Base-by-base conservation (phyloP, 805 yeast genomes). In the Nakazawaea ishiwadae region DNA sequence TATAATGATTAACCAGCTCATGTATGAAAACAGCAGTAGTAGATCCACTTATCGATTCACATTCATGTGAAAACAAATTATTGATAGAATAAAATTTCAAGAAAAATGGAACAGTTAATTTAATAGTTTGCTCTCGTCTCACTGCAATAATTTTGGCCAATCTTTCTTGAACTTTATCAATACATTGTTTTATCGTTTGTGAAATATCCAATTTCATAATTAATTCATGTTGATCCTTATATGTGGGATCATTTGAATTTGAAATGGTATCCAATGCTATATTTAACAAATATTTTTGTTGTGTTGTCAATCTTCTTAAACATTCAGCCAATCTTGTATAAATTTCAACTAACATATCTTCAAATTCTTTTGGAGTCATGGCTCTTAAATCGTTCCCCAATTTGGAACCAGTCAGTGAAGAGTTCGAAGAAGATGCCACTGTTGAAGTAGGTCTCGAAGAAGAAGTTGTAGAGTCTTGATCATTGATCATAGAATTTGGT, bases 31-130 rank as follows among this genome's bases (percentile, higher is more conserved):
- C 68, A 0, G 77, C 69, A 11, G 72, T 59, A 6, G 75, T 69
- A 43, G 72, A 77, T 0, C 95, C 96, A 4, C 88, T 79, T 4
- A 90, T 74, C 11, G 79, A 69, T 58, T 93, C 98, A 58, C 96
- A 86, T 54, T 88, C 96, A 36, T 75, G 76, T 31, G 89, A 66
- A 55, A 90, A 90, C 17, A 81, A 68, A 0, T 81, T 75, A 42
- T 80, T 77, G 11, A 84, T 64, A 3, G 83, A 68, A 58, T 79
- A 87, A 39, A 87, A 71, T 44, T 79, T 66, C 35, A 86, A 53
- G 61, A 89, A 90, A 48, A 71, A 75, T n/a, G 73, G 71, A 7
- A 77, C 66, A 3, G 81, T 59, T 17, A 81, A 58, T 30, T 68
- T 71, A 0, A 86, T 74, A 11, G 77, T 79, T 47, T 84, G 77